phyloP scores from a whole-genome alignment of 2,329 filamentous ascomycete species.

The Alternaria incomplexa region DNA sequence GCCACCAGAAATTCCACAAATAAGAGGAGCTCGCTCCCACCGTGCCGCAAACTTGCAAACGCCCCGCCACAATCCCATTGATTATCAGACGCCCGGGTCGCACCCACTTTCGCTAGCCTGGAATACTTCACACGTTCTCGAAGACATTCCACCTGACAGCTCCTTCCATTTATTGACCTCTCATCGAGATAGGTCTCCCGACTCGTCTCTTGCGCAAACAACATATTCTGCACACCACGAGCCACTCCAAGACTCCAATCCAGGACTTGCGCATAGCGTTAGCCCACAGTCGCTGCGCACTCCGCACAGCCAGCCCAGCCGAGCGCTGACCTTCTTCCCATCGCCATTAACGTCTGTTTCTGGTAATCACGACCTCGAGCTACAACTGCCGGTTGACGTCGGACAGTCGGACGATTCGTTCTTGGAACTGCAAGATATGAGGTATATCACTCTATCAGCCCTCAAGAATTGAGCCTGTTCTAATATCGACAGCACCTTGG shows the following conservation, averaged over 20 bases:
- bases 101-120: constrained; percentile 32
- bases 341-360: constrained; percentile 32
- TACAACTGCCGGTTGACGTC: constrained; percentile 25
- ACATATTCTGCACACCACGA: constrained; percentile 25
- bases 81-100: constrained; percentile 32
- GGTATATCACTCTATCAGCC: constrained; percentile 28
- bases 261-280: constrained; percentile 17
- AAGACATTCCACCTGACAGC: constrained; percentile 24
- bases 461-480: neutral
- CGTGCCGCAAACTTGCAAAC: constrained; percentile 41
- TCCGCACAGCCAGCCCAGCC: constrained; percentile 19
- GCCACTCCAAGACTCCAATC: constrained; percentile 22
- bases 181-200: constrained; percentile 16
- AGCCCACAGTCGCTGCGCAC: constrained; percentile 15
- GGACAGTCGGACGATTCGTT: constrained; percentile 29
- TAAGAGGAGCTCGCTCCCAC: constrained; percentile 36
- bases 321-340: constrained; percentile 21
- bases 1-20: constrained; percentile 38
- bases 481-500: constrained; percentile 44
- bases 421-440: constrained; percentile 47
- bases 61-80: constrained; percentile 39
- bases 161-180: constrained; percentile 24
- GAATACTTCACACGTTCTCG: constrained; percentile 27
- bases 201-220: constrained; percentile 25
- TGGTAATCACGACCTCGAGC: constrained; percentile 27